Percentiles rank a stretch among this genome's conserved stretches.
Conservation (phyloP, 2,329 filamentous ascomycete genomes). For the Penicillium sp. region DNA sequence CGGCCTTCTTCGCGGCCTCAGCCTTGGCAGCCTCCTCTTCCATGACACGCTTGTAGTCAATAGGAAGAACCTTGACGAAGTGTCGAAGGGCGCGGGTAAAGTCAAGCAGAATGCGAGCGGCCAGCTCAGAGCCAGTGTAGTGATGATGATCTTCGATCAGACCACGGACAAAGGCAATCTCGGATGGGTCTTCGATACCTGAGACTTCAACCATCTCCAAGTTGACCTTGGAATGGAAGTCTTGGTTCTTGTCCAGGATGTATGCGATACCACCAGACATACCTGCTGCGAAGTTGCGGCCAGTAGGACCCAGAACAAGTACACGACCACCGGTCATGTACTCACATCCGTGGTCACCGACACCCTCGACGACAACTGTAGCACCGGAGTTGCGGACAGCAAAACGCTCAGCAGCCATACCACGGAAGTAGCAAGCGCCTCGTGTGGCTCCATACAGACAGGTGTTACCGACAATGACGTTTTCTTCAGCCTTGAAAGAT, state of each 20-base stretch:
- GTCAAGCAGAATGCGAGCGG: constrained; percentile 89
- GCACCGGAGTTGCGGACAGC: constrained; percentile 95
- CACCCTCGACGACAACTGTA: constrained; percentile 92
- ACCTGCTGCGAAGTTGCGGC: constrained; percentile 95
- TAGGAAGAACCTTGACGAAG: constrained; percentile 90
- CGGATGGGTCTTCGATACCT: constrained; percentile 76
- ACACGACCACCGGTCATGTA: constrained; percentile 98
- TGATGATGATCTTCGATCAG: constrained; percentile 96
- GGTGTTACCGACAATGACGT: constrained; percentile 88
- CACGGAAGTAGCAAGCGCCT: constrained; percentile 94
- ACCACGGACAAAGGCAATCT: constrained; percentile 87
- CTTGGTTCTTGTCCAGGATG: constrained; percentile 82
- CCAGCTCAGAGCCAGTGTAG: constrained; percentile 94
- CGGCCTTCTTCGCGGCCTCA: constrained; percentile 78
- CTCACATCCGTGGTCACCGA: constrained; percentile 95
- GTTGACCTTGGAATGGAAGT: constrained; percentile 93
- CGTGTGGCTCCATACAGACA: constrained; percentile 92
- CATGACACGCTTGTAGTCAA: constrained; percentile 93
- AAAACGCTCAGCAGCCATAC: constrained; percentile 93
- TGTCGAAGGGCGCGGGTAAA: constrained; percentile 87
- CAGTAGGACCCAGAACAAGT: constrained; percentile 81
- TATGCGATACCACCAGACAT: constrained; percentile 99
- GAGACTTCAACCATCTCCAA: constrained; percentile 95
- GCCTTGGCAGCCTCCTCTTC: constrained; percentile 83
- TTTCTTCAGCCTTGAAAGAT: constrained; percentile 95